Percentiles rank a stretch among this genome's conserved stretches.
Conservation (phyloP, 805 yeast genomes). For the Pichia paraexigua region DNA sequence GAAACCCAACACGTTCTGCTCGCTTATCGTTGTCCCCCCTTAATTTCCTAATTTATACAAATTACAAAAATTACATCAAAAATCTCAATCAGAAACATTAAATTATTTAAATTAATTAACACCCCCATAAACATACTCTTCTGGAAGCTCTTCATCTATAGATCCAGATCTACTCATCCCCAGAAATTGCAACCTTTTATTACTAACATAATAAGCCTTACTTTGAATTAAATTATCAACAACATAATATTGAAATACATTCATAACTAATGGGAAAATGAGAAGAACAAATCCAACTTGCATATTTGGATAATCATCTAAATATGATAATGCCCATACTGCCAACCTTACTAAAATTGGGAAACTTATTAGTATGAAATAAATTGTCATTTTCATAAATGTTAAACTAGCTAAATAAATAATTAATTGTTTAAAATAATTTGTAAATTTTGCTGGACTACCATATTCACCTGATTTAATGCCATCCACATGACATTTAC, state of each 20-base stretch:
- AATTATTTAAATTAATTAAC: neutral
- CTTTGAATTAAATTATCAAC: slow-evolving; percentile 68
- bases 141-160: slow-evolving; percentile 4
- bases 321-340: slow-evolving; percentile 73
- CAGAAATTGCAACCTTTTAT: slow-evolving; percentile 8
- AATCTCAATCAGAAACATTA: too few relatives aligned
- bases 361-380: slow-evolving; percentile 47
- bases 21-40: too few relatives aligned
- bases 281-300: slow-evolving; percentile 86
- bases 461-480: slow-evolving; percentile 58
- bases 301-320: slow-evolving; percentile 67
- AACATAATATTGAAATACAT: slow-evolving; percentile 63
- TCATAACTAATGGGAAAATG: slow-evolving; percentile 66
- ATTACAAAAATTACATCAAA: neutral
- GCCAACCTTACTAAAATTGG: slow-evolving; percentile 67
- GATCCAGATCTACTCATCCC: neutral
- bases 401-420: slow-evolving; percentile 58
- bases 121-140: neutral
- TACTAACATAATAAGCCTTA: slow-evolving; percentile 31
- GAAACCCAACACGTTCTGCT: too few relatives aligned
- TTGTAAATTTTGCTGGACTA: slow-evolving; percentile 49
- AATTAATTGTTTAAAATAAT: slow-evolving; percentile 62
- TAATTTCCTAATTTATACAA: neutral
- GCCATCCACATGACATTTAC: slow-evolving; percentile 27
- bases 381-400: slow-evolving; percentile 50